Base-by-base conservation (phyloP, 208 protist genomes). In the Borovskyia barvae region DNA sequence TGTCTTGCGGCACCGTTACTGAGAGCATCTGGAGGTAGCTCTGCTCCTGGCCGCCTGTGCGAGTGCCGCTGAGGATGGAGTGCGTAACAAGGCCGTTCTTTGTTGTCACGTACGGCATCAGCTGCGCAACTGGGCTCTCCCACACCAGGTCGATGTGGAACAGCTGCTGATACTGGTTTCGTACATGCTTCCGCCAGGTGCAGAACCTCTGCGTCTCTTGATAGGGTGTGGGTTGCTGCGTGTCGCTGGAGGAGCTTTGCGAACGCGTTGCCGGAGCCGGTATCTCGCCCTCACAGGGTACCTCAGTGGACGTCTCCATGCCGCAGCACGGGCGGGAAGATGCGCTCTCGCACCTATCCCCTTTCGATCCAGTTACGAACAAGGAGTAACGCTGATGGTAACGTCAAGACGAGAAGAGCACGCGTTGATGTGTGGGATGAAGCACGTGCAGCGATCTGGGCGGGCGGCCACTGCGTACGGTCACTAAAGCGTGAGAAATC, bases 161-260 rank as follows among this genome's bases (percentile, higher is more conserved):
- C 19, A 96, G 73, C 20, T 84, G 75, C 66, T 96, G 91, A 40
- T 96, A 96, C 42, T 94, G 59, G 69, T 94, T 67, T 25, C 82
- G 75, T 8, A 72, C 70, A 64, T 96, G 91, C 64, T 96, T 96
- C 30, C 88, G 85, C 88, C 91, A 96, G 36, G 86, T 93, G 49
- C 70, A 77, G 60, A 92, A 96, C 20, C 79, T 69, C 29, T 45
- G 49, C 20, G 57, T 80, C 43, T 96, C 81, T 40, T 91, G 86
- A 54, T 96, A 96, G 5, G 73, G 58, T 39, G 33, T 39, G 17
- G 42, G 26, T 3, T 65, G 52, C 11, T 73, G 53, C 2, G 53
- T 48, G 7, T 12, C 42, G 20, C 20, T 35, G 3, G 69, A 72
- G 15, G 58, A 55, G 33, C 24, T 48, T 33, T 43, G 48, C 14